These are phyloP conservation scores for Aspergillus sojae DNA, from an alignment of 2,329 filamentous ascomycete genomes.

Conservation along the genomic window DNA sequence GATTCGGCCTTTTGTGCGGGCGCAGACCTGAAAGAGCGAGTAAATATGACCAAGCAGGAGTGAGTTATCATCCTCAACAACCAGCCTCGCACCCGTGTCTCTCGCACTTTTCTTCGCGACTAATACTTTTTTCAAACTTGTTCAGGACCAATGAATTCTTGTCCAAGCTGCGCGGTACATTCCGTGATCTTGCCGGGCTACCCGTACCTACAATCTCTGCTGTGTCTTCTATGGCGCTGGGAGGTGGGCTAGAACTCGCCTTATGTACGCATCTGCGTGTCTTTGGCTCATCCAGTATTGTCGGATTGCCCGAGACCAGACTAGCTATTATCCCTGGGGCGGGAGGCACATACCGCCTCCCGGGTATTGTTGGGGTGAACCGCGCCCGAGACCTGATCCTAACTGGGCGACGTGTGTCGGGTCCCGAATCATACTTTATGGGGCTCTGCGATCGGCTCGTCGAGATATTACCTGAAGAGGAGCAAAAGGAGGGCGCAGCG, in stretches of 20 bases:
- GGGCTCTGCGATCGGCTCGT: conserved; percentile 90
- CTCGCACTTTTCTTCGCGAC: not conserved
- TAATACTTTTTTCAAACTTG: not conserved
- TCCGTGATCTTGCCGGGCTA: conserved; percentile 71
- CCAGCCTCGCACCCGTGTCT: not conserved
- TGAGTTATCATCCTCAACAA: conserved; percentile 45
- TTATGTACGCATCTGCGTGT: conserved; percentile 88
- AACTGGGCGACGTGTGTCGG: conserved; percentile 82
- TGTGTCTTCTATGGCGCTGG: conserved; percentile 81
- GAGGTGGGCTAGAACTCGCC: conserved; percentile 90
- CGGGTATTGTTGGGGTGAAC: conserved; percentile 74
- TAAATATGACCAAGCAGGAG: conserved; percentile 76
- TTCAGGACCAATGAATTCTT: conserved; percentile 79
- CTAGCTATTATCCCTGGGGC: conserved; percentile 94
- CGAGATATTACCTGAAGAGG: conserved; percentile 65
- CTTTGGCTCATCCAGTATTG: conserved; percentile 73
- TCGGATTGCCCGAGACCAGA: conserved; percentile 88
- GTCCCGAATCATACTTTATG: conserved; percentile 85
- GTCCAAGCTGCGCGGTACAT: conserved; percentile 71
- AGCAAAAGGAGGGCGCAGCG: conserved; percentile 59
- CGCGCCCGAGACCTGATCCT: conserved; percentile 89
- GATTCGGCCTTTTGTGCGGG: conserved; percentile 90
- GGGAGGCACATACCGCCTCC: conserved; percentile 87
- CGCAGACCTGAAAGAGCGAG: conserved; percentile 88
- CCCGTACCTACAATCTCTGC: conserved; percentile 89